Evolutionary conservation across 768 basidiomycete species (phyloP).

Genomic region (Lentinula edodes): DNA sequence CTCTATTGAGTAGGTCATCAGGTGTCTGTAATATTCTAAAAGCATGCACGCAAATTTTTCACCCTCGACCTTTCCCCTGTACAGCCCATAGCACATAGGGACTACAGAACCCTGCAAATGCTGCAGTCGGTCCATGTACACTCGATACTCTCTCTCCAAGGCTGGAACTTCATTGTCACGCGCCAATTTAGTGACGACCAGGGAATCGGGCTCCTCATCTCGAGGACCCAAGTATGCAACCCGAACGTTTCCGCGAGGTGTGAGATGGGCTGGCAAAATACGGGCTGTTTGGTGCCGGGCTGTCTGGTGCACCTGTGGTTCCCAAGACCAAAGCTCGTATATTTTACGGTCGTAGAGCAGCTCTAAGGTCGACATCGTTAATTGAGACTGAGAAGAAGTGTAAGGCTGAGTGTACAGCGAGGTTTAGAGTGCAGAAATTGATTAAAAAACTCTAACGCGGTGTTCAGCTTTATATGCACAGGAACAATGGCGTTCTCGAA

Average conservation of each 20-base stretch:
- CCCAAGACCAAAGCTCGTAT: constrained; percentile 24
- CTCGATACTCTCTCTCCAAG: constrained; percentile 25
- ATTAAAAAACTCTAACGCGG: background rate
- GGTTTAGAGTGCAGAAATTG: background rate
- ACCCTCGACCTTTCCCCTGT: constrained; percentile 20
- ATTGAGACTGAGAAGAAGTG: background rate
- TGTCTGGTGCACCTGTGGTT: constrained; percentile 14
- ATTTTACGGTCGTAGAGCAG: constrained; percentile 17
- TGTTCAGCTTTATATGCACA: background rate
- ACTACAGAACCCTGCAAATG: constrained; percentile 32
- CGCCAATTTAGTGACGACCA: constrained; percentile 29
- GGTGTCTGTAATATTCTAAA: constrained; percentile 30
- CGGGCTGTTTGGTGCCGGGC: constrained; percentile 19
- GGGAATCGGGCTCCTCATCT: background rate
- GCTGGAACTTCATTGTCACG: constrained; percentile 16
- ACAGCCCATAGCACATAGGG: constrained; percentile 34
- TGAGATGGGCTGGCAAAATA: constrained; percentile 1
- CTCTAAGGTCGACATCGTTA: constrained; percentile 19
- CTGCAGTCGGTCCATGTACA: constrained; percentile 27
- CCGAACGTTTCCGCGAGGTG: background rate
- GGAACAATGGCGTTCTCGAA: background rate
- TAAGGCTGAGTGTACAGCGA: too few relatives aligned
- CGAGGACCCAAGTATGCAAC: background rate
- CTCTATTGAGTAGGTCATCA: constrained; percentile 8
- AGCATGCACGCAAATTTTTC: constrained; percentile 25